Conservation (phyloP, 768 basidiomycete genomes). For the Tylopilus rubrobrunneus region DNA sequence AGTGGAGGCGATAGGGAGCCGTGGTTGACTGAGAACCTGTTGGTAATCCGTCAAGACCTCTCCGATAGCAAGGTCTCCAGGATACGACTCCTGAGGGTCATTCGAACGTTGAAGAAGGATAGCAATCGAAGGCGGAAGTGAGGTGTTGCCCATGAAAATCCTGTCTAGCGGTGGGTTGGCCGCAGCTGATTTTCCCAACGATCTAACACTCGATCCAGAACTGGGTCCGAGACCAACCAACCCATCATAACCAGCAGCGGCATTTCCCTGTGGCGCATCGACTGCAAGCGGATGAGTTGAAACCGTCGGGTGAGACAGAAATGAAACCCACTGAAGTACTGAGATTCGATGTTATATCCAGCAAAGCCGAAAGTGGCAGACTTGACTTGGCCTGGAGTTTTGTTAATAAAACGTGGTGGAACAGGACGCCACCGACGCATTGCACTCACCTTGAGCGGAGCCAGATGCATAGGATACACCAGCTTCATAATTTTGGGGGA, state of each 20-base stretch:
- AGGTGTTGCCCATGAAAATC: conserved; percentile 56
- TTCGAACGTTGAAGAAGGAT: conserved; percentile 59
- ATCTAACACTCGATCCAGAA: conserved; percentile 47
- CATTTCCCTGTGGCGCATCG: conserved; percentile 8
- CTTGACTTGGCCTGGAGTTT: conserved; percentile 25
- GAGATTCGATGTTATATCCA: conserved; percentile 46
- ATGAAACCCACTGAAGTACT: conserved; percentile 25
- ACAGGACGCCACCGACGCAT: background rate
- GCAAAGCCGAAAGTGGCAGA: conserved; percentile 29
- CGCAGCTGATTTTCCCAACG: conserved; percentile 28
- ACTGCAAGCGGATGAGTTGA: conserved; percentile 17
- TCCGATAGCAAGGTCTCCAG: conserved; percentile 62
- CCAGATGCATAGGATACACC: conserved; percentile 54
- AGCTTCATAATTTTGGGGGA: conserved; percentile 35
- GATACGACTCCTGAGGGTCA: conserved; percentile 48
- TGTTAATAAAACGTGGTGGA: background rate
- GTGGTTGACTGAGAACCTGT: conserved; percentile 47
- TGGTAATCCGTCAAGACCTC: conserved; percentile 50
- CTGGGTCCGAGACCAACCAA: conserved; percentile 61
- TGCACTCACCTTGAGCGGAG: conserved; percentile 40
- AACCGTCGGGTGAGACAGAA: background rate
- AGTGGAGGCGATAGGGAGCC: conserved; percentile 44
- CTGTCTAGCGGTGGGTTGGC: conserved; percentile 60
- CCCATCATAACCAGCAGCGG: conserved; percentile 25
- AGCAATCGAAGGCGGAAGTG: conserved; percentile 59